These are phyloP conservation scores for Lithocarpus polystachyus DNA, from an alignment of 306 rosid species.

Conservation along the genomic window DNA sequence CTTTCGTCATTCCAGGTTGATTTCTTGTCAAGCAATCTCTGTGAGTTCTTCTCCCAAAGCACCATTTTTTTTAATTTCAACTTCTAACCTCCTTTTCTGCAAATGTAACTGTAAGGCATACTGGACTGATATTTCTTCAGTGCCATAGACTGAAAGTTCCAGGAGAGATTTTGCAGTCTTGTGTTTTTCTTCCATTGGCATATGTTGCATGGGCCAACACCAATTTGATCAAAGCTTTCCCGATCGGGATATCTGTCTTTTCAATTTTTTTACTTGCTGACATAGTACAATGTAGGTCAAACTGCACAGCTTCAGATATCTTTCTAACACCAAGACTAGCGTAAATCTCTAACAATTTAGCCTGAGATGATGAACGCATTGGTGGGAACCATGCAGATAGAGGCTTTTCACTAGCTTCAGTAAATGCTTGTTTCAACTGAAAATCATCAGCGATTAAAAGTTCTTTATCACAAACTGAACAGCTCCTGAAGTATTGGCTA, in stretches of 20 bases:
- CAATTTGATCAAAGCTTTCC: too few species aligned
- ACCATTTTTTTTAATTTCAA: too few species aligned
- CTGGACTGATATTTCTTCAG: too few species aligned
- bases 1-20: slow-evolving; percentile 15
- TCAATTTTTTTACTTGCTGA: too few species aligned
- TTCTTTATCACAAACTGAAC: slow-evolving; percentile 8
- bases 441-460: slow-evolving; percentile 21
- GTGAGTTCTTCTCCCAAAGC: slow-evolving; percentile 31
- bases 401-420: not conserved
- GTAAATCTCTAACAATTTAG: not conserved
- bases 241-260: too few species aligned
- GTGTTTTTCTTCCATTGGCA: too few species aligned
- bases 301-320: slow-evolving; percentile 11
- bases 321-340: slow-evolving; percentile 11
- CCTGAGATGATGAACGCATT: not conserved
- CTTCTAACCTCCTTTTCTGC: too few species aligned
- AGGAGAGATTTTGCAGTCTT: too few species aligned
- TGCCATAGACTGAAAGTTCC: too few species aligned
- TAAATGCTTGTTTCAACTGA: slow-evolving; percentile 9
- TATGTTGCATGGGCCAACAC: too few species aligned
- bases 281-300: too few species aligned
- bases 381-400: slow-evolving; percentile 17
- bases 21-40: slow-evolving; percentile 31
- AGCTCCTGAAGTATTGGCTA: not conserved
- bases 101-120: too few species aligned